Base-by-base conservation (phyloP, 2,329 filamentous ascomycete species). In the Aspergillus calidoustus region DNA sequence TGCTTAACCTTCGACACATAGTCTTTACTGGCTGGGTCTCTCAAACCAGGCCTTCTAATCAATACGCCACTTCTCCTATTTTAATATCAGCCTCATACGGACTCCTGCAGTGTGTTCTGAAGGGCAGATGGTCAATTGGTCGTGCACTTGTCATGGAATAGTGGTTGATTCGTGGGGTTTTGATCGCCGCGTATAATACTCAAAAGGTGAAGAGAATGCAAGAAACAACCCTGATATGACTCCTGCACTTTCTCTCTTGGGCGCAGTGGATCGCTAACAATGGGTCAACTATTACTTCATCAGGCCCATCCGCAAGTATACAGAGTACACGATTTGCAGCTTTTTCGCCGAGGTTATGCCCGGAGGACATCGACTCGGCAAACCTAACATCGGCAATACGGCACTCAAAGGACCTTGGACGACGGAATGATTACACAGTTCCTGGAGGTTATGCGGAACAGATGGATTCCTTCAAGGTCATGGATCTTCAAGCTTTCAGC, bases 161-260 rank as follows among this genome's bases (percentile, higher is more conserved):
- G 34, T 13, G 9, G 34, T 41, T 41, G 34, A 41, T 41, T 11
- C 15, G 34, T 41, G 34, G 34, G 15, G 11, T 3, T 11, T 4
- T 41, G 34, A 41, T 41, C 34, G 34, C 11, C 34, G 11, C 11
- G 11, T 5, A 1, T 13, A 15, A 54, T 54, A 54, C 53, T 47
- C 38, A 41, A 54, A 54, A 22, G 11, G 53, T 46, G 41, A 41
- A 38, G 13, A 41, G 34, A 15, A 15, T 15, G 3, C 34, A 28
- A 44, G 51, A 30, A 25, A 17, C 22, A 34, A 54, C 3, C 19
- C 46, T 30, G 34, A 41, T 15, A 41, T 41, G 34, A 15, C 34
- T 41, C 34, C 34, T 41, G 41, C 23, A 46, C 53, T 46, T 54
- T 54, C 53, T 54, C 41, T 54, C 53, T 54, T 54, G 41, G 53